Conservation (phyloP, 768 basidiomycete genomes). For the Agaricus subrufescens region DNA sequence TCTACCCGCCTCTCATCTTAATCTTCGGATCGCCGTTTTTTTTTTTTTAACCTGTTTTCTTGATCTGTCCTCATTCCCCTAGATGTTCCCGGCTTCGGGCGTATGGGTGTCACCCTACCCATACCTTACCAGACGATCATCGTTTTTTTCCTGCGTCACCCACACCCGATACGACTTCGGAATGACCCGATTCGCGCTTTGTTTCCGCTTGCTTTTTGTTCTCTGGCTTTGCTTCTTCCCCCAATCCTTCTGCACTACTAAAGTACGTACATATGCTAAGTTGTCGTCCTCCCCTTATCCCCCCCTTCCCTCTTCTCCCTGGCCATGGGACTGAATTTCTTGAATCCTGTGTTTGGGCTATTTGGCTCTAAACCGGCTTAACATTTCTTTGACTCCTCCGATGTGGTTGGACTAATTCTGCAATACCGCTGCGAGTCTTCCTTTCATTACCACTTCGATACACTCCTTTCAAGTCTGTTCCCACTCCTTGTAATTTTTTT, state of each 20-base stretch:
- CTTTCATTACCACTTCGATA: conserved; percentile 9
- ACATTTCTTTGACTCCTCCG: not conserved
- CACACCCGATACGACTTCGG: not conserved
- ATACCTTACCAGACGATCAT: not conserved
- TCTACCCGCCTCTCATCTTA: not conserved
- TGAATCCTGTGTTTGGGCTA: conserved; percentile 9
- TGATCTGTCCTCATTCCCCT: not conserved
- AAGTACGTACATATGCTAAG: conserved; percentile 9
- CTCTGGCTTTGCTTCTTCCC: not conserved
- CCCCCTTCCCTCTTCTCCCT: not conserved
- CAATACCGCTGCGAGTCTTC: conserved; percentile 9
- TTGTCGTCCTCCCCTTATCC: not conserved
- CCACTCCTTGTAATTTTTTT: conserved; percentile 8
- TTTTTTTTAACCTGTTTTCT: conserved; percentile 2
- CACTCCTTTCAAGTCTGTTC: conserved; percentile 7
- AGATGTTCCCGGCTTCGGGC: not conserved
- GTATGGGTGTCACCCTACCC: not conserved
- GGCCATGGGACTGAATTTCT: conserved; percentile 9
- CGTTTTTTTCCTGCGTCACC: not conserved
- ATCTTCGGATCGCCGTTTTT: conserved; percentile 7
- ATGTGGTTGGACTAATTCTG: not conserved
- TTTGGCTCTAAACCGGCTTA: conserved; percentile 1
- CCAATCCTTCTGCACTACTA: not conserved
- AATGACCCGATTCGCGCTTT: not conserved
- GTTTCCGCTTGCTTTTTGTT: not conserved